phyloP scores from a whole-genome alignment of 139 green algal genomes.

The Ostreobium quekettii region DNA sequence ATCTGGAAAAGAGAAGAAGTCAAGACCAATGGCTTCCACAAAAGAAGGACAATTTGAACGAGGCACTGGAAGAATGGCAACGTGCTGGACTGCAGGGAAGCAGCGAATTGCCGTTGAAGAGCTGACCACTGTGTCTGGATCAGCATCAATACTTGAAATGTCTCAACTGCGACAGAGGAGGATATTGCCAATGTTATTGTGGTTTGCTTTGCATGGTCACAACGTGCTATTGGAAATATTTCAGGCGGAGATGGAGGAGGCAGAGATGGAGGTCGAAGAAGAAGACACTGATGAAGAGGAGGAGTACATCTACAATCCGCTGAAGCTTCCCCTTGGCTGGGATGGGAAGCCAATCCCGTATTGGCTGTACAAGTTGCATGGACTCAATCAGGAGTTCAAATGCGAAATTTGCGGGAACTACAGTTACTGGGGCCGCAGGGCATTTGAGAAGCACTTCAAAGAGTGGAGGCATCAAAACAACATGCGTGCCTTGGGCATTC shows the following conservation, averaged over 20 bases:
- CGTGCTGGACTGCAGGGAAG: no score
- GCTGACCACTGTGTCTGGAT: no score
- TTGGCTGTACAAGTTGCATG: slow-evolving; percentile 99
- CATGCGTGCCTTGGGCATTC: slow-evolving; percentile 92
- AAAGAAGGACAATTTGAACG: no score
- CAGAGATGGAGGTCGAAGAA: slow-evolving; percentile 38
- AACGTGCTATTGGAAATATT: no score
- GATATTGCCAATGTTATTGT: no score
- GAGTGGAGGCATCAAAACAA: slow-evolving; percentile 83
- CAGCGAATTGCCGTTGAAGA: no score
- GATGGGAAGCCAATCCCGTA: slow-evolving; percentile 99
- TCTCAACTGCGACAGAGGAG: no score
- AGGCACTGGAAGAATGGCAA: no score
- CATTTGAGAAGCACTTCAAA: slow-evolving; percentile 96
- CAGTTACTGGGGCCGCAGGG: slow-evolving; percentile 86
- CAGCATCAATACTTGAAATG: no score
- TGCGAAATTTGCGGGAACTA: slow-evolving; percentile 97
- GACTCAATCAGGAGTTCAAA: slow-evolving; percentile 89
- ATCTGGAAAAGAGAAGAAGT: no score
- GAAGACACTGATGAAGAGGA: slow-evolving; percentile 66
- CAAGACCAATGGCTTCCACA: no score
- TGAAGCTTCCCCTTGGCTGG: slow-evolving; percentile 97
- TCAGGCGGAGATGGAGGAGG: slow-evolving; percentile 46
- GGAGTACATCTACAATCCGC: slow-evolving; percentile 96
- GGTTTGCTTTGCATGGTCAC: no score